Conservation (phyloP, 1,284 basidiomycete genomes). For the Singerocomus inundabilis region DNA sequence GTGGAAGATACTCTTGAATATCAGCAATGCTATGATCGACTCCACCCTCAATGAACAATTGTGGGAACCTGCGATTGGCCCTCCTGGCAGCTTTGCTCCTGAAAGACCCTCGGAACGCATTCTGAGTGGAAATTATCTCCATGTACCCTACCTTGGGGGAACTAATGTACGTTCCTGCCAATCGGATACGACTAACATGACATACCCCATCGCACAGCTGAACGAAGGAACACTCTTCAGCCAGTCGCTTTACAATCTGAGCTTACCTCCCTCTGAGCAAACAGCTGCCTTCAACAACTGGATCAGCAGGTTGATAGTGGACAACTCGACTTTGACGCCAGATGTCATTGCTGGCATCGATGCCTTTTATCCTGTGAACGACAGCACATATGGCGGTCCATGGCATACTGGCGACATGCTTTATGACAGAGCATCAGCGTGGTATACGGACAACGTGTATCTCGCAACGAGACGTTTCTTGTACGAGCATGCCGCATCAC, state of each 20-base stretch:
- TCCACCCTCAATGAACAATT: constrained; percentile 50
- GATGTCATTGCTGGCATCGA: constrained; percentile 33
- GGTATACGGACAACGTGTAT: constrained; percentile 59
- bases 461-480: constrained; percentile 48
- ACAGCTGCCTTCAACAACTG: constrained; percentile 18
- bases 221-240: constrained; percentile 19
- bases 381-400: constrained; percentile 43
- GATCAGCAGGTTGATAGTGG: constrained; percentile 16
- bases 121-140: constrained; percentile 48
- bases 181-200: neutral
- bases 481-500: constrained; percentile 44
- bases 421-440: constrained; percentile 53
- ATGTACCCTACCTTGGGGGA: constrained; percentile 49
- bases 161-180: constrained; percentile 12
- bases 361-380: constrained; percentile 46
- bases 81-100: constrained; percentile 48
- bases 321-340: constrained; percentile 16
- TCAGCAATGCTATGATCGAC: constrained; percentile 46
- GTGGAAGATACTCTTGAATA: constrained; percentile 15
- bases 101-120: constrained; percentile 49
- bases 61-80: constrained; percentile 59
- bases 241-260: constrained; percentile 11
- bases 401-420: constrained; percentile 60
- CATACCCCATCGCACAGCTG: constrained; percentile 1
- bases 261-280: constrained; percentile 15